Conservation (phyloP, 352 stramenopile species). For the Pythium aphanidermatum region DNA sequence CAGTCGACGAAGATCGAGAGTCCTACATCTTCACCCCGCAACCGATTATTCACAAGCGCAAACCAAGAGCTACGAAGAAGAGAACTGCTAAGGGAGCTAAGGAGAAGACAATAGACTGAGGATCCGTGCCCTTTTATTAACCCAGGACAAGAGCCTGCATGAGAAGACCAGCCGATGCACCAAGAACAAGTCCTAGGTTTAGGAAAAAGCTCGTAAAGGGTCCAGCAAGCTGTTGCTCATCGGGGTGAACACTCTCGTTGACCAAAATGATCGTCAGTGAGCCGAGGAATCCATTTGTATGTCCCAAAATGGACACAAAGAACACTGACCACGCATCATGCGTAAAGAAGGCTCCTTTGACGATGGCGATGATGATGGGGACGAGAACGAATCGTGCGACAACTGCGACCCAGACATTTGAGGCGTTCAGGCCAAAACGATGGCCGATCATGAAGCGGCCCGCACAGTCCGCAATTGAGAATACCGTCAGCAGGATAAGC, state of each 20-base stretch:
- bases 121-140: conserved; percentile 9
- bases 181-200: conserved; percentile 79
- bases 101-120: neutral
- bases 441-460: conserved; percentile 69
- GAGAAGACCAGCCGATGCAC: conserved; percentile 54
- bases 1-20: conserved; percentile 10
- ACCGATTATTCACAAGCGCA: conserved; percentile 26
- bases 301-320: conserved; percentile 57
- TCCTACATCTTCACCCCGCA: conserved; percentile 38
- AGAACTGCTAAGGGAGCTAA: conserved; percentile 5
- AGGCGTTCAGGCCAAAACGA: conserved; percentile 49
- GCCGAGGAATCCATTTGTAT: conserved; percentile 77
- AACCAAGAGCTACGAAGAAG: conserved; percentile 19
- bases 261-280: conserved; percentile 80
- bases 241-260: conserved; percentile 62
- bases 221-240: conserved; percentile 67
- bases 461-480: conserved; percentile 62
- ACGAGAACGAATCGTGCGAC: conserved; percentile 52
- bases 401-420: conserved; percentile 63
- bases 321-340: conserved; percentile 70
- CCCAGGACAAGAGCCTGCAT: conserved; percentile 55
- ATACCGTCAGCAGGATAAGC: conserved; percentile 73
- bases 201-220: conserved; percentile 84
- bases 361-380: conserved; percentile 61
- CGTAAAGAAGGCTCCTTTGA: conserved; percentile 63